A percentile compares a stretch with the other conserved stretches of the same genome.
These are phyloP conservation scores for Dactylella cylindrospora DNA, from an alignment of 2,329 filamentous ascomycete species.

Conservation along the genomic window DNA sequence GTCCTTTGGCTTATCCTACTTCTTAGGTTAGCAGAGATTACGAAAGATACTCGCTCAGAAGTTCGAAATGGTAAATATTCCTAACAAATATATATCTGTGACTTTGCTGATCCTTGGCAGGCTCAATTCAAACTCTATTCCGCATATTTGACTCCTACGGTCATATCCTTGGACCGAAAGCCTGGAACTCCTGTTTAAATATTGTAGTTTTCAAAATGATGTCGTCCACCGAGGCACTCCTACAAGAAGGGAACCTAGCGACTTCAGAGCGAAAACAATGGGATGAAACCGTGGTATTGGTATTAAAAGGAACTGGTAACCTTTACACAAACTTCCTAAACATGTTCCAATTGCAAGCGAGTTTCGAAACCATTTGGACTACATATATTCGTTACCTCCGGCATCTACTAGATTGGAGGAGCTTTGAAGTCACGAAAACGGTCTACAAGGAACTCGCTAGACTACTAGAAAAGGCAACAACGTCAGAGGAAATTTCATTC, in stretches of 20 bases:
- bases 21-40: constrained; percentile 69
- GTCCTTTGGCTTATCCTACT: constrained; percentile 78
- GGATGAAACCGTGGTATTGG: constrained; percentile 73
- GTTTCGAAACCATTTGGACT: constrained; percentile 74
- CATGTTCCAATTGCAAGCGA: constrained; percentile 65
- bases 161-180: constrained; percentile 71
- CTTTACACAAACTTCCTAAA: constrained; percentile 76
- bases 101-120: constrained; percentile 50
- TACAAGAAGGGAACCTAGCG: constrained; percentile 47
- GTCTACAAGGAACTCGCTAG: constrained; percentile 68
- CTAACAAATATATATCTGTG: constrained; percentile 45
- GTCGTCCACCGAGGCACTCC: constrained; percentile 49
- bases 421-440: constrained; percentile 71
- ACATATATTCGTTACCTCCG: constrained; percentile 71
- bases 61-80: constrained; percentile 68
- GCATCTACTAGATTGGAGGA: constrained; percentile 62
- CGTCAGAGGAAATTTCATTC: constrained; percentile 54
- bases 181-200: constrained; percentile 81
- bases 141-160: constrained; percentile 91
- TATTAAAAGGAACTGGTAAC: constrained; percentile 70
- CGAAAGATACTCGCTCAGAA: constrained; percentile 71
- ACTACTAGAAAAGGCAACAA: constrained; percentile 58
- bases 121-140: constrained; percentile 83
- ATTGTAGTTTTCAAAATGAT: constrained; percentile 74
- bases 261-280: constrained; percentile 58